Percentiles rank a stretch among this genome's conserved stretches.
Evolutionary conservation across 2,329 filamentous ascomycete species (phyloP).

Genomic region (Aspergillus sp.): DNA sequence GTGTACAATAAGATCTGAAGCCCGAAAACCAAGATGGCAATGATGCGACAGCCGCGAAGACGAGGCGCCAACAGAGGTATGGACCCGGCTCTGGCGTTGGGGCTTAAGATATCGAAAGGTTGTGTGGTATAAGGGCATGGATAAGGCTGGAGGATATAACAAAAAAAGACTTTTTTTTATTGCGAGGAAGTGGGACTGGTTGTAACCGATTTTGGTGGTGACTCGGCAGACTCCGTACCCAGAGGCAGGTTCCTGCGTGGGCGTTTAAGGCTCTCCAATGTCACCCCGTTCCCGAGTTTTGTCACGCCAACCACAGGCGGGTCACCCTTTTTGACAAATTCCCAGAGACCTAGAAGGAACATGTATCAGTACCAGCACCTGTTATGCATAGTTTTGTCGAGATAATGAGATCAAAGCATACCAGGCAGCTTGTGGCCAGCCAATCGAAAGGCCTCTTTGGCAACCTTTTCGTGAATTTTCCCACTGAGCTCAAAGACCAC

Average conservation of each 20-base stretch:
- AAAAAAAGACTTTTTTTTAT: slow-evolving; percentile 17
- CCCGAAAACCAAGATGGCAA: slow-evolving; percentile 29
- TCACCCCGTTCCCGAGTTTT: slow-evolving; percentile 72
- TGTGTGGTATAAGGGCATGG: slow-evolving; percentile 4
- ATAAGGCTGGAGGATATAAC: slow-evolving; percentile 5
- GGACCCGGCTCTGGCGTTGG: slow-evolving; percentile 49
- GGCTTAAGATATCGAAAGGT: slow-evolving; percentile 30
- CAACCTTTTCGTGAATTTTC: slow-evolving; percentile 87
- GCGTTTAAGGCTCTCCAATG: slow-evolving; percentile 72
- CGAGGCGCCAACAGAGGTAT: slow-evolving; percentile 47
- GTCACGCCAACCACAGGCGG: slow-evolving; percentile 85
- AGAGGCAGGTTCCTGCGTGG: slow-evolving; percentile 60
- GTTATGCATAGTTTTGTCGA: background rate
- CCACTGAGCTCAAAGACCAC: slow-evolving; percentile 90
- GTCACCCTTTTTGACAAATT: slow-evolving; percentile 90
- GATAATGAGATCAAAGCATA: slow-evolving; percentile 37
- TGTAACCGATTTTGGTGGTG: slow-evolving; percentile 26
- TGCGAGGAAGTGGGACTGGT: slow-evolving; percentile 29
- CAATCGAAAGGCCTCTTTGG: slow-evolving; percentile 83
- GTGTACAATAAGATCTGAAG: slow-evolving; percentile 30
- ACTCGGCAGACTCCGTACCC: slow-evolving; percentile 20
- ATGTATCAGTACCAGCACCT: slow-evolving; percentile 12
- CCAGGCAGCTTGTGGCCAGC: slow-evolving; percentile 92
- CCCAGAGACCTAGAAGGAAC: slow-evolving; percentile 49
- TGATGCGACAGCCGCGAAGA: slow-evolving; percentile 31